Evolutionary conservation across 2,329 filamentous ascomycete genomes (phyloP), one percentile per base, ranked within the genome.

Genomic region (Cercospora sojina): DNA sequence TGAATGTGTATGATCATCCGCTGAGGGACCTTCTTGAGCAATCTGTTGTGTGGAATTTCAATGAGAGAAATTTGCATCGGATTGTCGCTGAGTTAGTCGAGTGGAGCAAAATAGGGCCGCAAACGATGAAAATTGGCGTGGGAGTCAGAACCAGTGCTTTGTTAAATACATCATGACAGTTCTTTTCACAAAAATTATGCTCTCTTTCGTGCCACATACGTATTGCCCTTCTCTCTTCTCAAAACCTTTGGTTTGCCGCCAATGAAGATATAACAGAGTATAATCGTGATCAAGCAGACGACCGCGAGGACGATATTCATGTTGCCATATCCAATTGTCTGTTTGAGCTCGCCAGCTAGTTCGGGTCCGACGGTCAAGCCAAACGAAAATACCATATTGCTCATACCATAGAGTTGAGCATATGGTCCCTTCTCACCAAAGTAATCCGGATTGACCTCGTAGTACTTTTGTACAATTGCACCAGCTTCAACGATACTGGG

Each of bases 391-490:
- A 87, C 82, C 80, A 89, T 83, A n/a, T 83, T 86, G 71, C 86
- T 88, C 66, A 90, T 78, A 2, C 85, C 87, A 74, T 89, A 90
- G 0, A 90, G 79, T 75, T 90, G 88, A 1, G 87, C 87, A 72
- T 89, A 89, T 0, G 87, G 87, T 0, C 85, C 85, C 4, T 84
- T 79, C 1, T 79, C 76, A 0, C 85, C 84, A 69, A 88, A 89
- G 59, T 86, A 79, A 0, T 81, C 82, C 1, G 80, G 80, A 64
- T 88, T 89, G 1, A 82, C 82, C 55, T 82, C 79, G 67, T 86
- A 82, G 71, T 86, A 88, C 49, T 80, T 82, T 68, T 86, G 82
- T 1, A 88, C 81, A 0, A 88, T 80, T 10, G 79, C 77, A 5
- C 85, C 85, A 1, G 84, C 81, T 74, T 89, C 87, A 18, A 88